Evolutionary conservation across 2,329 filamentous ascomycete species (phyloP).

Genomic region (Diaporthe aspalathi): DNA sequence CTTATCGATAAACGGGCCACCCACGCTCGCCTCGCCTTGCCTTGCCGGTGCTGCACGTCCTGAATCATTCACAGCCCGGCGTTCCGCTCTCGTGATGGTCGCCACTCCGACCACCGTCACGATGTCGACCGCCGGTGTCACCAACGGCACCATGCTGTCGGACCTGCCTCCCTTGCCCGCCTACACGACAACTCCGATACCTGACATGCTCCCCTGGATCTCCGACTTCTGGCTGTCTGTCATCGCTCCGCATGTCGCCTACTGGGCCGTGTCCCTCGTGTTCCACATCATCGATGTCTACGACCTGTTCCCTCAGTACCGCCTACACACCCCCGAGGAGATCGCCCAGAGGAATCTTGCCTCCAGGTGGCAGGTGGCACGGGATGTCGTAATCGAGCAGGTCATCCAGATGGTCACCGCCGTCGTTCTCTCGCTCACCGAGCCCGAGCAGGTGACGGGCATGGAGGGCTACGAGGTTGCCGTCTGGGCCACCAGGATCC

Average conservation of each 20-base stretch:
- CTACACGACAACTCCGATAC: conserved; percentile 78
- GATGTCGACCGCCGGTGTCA: conserved; percentile 54
- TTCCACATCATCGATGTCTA: conserved; percentile 90
- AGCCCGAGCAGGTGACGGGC: conserved; percentile 79
- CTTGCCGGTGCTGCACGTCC: neutral
- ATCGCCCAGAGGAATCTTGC: conserved; percentile 89
- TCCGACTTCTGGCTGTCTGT: conserved; percentile 85
- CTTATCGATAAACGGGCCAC: conserved; percentile 36
- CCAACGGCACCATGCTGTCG: conserved; percentile 66
- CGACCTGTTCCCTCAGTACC: conserved; percentile 90
- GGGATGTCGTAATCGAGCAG: conserved; percentile 93
- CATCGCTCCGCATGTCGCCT: conserved; percentile 81
- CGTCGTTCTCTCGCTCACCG: conserved; percentile 74
- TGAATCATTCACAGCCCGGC: conserved; percentile 25
- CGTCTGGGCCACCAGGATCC: conserved; percentile 87
- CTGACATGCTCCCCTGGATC: conserved; percentile 79
- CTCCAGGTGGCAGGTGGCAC: conserved; percentile 83
- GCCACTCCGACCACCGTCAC: conserved; percentile 52
- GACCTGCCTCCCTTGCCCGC: conserved; percentile 85
- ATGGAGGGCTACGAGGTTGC: conserved; percentile 88
- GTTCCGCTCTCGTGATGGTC: conserved; percentile 49
- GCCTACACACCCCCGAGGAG: conserved; percentile 94
- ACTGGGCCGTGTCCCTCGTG: conserved; percentile 87
- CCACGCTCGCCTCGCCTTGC: neutral
- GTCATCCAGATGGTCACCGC: conserved; percentile 84